These are phyloP conservation scores for Fusarium piperis DNA, from an alignment of 2,329 filamentous ascomycete species.

Conservation along the genomic window DNA sequence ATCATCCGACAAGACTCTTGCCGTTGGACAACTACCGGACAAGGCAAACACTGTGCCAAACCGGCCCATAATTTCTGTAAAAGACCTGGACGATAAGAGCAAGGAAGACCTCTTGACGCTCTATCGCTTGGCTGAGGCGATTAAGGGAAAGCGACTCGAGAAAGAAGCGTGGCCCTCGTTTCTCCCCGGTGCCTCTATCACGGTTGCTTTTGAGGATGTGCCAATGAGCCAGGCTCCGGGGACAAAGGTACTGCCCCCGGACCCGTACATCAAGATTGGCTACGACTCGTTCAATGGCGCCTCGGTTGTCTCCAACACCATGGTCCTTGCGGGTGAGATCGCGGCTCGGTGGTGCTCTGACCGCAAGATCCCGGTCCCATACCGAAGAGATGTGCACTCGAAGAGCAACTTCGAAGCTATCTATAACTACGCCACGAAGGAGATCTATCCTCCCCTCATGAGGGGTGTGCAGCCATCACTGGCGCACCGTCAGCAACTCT, in stretches of 20 bases:
- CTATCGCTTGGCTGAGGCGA: constrained; percentile 57
- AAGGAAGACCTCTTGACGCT: constrained; percentile 59
- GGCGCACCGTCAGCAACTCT: constrained; percentile 44
- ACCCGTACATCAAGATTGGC: constrained; percentile 60
- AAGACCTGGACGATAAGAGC: constrained; percentile 54
- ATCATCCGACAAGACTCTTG: constrained; percentile 38
- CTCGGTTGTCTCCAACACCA: constrained; percentile 54
- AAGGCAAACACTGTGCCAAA: constrained; percentile 33
- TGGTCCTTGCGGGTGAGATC: constrained; percentile 71
- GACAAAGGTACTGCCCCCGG: constrained; percentile 49
- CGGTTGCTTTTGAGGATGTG: constrained; percentile 54
- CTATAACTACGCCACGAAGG: constrained; percentile 49
- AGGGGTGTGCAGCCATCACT: constrained; percentile 47
- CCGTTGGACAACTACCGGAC: constrained; percentile 42
- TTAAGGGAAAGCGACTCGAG: constrained; percentile 54
- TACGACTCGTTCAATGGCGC: constrained; percentile 45
- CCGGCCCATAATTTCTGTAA: constrained; percentile 55
- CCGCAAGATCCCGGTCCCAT: constrained; percentile 68
- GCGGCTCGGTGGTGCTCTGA: constrained; percentile 69
- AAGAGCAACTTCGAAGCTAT: constrained; percentile 48
- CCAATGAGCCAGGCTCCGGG: constrained; percentile 17
- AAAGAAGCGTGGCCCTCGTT: constrained; percentile 63
- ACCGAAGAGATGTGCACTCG: constrained; percentile 60
- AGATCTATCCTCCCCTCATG: constrained; percentile 48
- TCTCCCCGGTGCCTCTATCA: constrained; percentile 53